Evolutionary conservation across 2,329 filamentous ascomycete species (phyloP), one percentile per base, ranked within the genome.

Genomic region (Apiospora sp.): DNA sequence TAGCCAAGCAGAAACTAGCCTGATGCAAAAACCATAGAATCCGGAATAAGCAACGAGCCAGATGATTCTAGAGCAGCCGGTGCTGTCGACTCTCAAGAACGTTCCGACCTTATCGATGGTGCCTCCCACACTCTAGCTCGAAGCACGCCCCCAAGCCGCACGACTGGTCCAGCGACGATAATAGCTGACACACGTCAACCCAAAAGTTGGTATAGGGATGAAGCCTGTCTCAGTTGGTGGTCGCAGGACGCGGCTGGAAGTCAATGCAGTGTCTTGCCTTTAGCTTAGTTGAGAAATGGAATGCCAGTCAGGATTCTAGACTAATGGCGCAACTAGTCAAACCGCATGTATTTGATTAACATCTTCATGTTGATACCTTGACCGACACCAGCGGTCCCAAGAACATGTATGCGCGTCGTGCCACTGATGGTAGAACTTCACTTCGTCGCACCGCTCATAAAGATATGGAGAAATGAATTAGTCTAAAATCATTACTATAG

Each of bases 191-290:
- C 54, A 34, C 4, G 14, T 58, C 54, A 58, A 34, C 54, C 16
- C 27, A 34, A 12, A 34, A 7, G 19, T 1, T 22, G 14, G 7
- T 10, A 13, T 6, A 13, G 27, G 51, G 2, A 30, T 19, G 4
- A 6, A 7, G 27, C 13, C 27, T 58, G 24, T 4, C 7, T 58
- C 51, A 27, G 49, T n/a, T n/a, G n/a, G n/a, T 54, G n/a, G 24
- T n/a, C 49, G 27, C 0, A 54, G 10, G 10, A 14, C 49, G 14
- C n/a, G n/a, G 13, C n/a, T 30, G 4, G 54, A 37, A 37, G 54
- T 61, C 54, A 16, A 61, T 61, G 27, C 54, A 8, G 12, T 61
- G 54, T 61, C 54, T 61, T n/a, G n/a, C n/a, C n/a, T n/a, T n/a
- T n/a, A n/a, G n/a, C n/a, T n/a, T n/a, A n/a, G n/a, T n/a, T n/a